Conservation (phyloP, 768 basidiomycete genomes). For the Boletus pseudo-olivaceus region DNA sequence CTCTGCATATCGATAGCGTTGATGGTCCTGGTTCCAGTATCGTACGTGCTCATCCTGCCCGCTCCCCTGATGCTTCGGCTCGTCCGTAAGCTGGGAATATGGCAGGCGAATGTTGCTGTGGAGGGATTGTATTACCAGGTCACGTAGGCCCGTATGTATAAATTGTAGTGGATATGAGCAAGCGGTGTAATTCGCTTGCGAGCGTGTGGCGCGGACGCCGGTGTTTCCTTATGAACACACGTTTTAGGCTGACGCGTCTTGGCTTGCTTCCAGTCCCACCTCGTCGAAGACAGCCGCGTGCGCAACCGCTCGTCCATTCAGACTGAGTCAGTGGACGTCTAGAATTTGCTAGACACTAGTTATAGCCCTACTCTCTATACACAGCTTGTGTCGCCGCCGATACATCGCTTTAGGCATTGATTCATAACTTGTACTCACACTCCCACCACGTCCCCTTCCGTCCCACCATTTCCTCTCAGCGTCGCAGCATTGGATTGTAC, state of each 20-base stretch:
- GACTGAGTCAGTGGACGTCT: constrained; percentile 3
- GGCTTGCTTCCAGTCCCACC: constrained; percentile 26
- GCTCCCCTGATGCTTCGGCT: constrained; percentile 66
- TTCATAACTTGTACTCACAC: constrained; percentile 14
- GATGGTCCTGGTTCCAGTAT: constrained; percentile 53
- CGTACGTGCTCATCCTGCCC: constrained; percentile 58
- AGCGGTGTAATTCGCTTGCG: constrained; percentile 13
- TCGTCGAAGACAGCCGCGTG: constrained; percentile 1
- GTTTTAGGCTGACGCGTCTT: constrained; percentile 37
- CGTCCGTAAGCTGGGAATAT: constrained; percentile 63
- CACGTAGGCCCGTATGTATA: constrained; percentile 12
- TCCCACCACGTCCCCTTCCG: constrained; percentile 22
- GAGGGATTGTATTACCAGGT: constrained; percentile 57
- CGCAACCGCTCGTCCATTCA: constrained; percentile 1
- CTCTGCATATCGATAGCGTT: constrained; percentile 57
- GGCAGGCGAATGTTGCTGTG: constrained; percentile 82
- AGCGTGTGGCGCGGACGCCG: constrained; percentile 29
- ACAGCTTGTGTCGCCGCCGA: constrained; percentile 21
- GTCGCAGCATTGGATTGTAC: constrained; percentile 40
- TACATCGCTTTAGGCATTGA: constrained; percentile 7
- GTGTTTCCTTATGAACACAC: constrained; percentile 24
- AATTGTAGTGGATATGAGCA: not conserved
- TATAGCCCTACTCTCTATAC: constrained; percentile 2
- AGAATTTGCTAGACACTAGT: not conserved
- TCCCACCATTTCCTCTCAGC: constrained; percentile 13